Base-by-base conservation (phyloP, 768 basidiomycete species). In the Tulasnella calospora region DNA sequence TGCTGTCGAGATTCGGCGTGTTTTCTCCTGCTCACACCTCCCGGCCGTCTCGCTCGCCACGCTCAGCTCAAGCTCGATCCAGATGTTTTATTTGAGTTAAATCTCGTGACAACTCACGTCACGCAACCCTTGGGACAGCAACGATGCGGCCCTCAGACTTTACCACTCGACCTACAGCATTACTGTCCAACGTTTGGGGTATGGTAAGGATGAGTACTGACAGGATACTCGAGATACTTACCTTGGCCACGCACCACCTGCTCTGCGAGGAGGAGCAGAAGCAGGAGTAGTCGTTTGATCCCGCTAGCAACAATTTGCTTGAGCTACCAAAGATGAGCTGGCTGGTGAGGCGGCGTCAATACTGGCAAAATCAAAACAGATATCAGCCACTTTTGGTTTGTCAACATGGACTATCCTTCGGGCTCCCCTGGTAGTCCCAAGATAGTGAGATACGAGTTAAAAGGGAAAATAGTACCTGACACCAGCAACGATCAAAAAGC, bases 121-220 rank as follows among this genome's bases (percentile, higher is more conserved):
- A 99, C 86, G 92, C 96, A 83, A 95, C 99, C 81, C 87, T 99
- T 80, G 96, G 94, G 85, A 94, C 96, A 0, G 93, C 95, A 35
- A 96, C 95, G 27, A 91, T 96, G 89, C 94, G 97, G 74, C 97
- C 98, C 7, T 88, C 89, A 27, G 98, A 99, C 80, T 99, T 99
- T 82, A 96, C 97, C 12, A 88, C 87, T 9, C 98, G 99, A 85
- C 92, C 99, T 81, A 98, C 98, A 84, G 92, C 99, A 46, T 97
- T 95, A 36, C 86, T 99, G 76, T 87, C 93, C 44, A 99, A 99
- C 83, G 98, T 98, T 15, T 99, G 98, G 98, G 98, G 98, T 76
- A 98, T 99, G 82, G 94, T 99, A 41, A 89, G 98, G 79, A 97
- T 94, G 17, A 92, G 99, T 79, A 92, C 94, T 38, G 98, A 99